These are phyloP conservation scores for Exsudoporus floridanus DNA, from an alignment of 1,284 basidiomycete genomes.

Conservation along the genomic window DNA sequence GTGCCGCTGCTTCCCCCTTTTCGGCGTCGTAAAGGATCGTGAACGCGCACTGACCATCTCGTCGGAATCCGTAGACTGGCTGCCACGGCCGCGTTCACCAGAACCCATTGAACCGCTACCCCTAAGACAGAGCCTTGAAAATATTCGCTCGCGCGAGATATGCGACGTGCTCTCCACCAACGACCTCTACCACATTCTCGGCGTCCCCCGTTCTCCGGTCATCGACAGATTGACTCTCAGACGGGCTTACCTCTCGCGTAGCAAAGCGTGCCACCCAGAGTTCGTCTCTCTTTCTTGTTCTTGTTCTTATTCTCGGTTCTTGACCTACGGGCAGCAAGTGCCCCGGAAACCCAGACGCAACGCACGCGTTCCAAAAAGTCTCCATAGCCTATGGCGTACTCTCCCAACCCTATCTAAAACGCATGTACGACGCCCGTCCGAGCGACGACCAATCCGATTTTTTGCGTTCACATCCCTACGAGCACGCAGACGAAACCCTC, in stretches of 20 bases:
- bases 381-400: constrained; percentile 81
- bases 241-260: constrained; percentile 74
- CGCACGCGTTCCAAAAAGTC: constrained; percentile 82
- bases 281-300: constrained; percentile 39
- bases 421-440: constrained; percentile 65
- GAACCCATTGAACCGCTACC: neutral
- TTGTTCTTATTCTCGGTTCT: constrained; percentile 4
- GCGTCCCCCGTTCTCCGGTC: constrained; percentile 49
- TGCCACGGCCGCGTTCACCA: constrained; percentile 7
- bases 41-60: constrained; percentile 40
- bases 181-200: constrained; percentile 73
- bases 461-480: constrained; percentile 49
- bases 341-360: constrained; percentile 72
- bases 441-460: constrained; percentile 49
- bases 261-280: constrained; percentile 83
- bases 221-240: constrained; percentile 67
- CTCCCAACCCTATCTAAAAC: constrained; percentile 66
- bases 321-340: constrained; percentile 60
- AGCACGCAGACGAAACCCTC: constrained; percentile 73
- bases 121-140: constrained; percentile 8
- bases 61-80: constrained; percentile 20
- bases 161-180: constrained; percentile 61
- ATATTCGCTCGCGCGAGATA: constrained; percentile 43
- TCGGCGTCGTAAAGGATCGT: constrained; percentile 55
- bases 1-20: constrained; percentile 62